Evolutionary conservation across 345 rosid genomes (phyloP).

Genomic region (Lumnitzera racemosa): DNA sequence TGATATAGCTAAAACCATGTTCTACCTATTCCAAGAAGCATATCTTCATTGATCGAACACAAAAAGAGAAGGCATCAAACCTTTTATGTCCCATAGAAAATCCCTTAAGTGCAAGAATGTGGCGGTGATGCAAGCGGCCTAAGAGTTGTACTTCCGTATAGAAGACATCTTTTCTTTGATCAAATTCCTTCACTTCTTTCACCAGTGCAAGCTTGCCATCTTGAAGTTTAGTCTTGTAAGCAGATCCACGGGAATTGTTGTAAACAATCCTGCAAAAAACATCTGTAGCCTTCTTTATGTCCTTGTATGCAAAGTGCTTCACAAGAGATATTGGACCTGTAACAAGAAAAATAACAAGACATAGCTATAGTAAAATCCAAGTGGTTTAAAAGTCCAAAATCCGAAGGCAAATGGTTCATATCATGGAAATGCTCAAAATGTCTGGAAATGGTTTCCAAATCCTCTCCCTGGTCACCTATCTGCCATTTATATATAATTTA

Average conservation of each 20-base stretch:
- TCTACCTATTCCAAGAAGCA: no score
- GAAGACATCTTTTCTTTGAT: slow-evolving; percentile 45
- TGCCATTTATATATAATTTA: no score
- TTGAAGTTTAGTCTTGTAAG: slow-evolving; percentile 68
- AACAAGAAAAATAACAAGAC: neutral
- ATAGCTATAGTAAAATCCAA: neutral
- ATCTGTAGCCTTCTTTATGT: slow-evolving; percentile 66
- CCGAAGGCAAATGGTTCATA: neutral
- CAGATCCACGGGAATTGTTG: slow-evolving; percentile 49
- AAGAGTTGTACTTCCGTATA: slow-evolving; percentile 61
- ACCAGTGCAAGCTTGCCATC: slow-evolving; percentile 63
- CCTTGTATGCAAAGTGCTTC: slow-evolving; percentile 56
- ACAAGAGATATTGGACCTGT: slow-evolving; percentile 54
- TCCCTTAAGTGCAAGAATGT: slow-evolving; percentile 79
- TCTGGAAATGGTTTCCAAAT: no score
- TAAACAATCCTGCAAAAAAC: slow-evolving; percentile 58
- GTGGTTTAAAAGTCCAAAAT: neutral
- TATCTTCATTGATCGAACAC: no score
- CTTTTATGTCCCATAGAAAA: slow-evolving; percentile 67
- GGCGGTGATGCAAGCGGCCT: slow-evolving; percentile 87
- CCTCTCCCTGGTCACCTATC: no score
- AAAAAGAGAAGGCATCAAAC: slow-evolving; percentile 15
- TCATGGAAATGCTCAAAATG: neutral
- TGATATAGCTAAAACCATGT: no score
- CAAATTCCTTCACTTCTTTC: slow-evolving; percentile 50